Evolutionary conservation across 306 rosid genomes (phyloP), one percentile per base, ranked within the genome.

Genomic region (Malus sylvestris): DNA sequence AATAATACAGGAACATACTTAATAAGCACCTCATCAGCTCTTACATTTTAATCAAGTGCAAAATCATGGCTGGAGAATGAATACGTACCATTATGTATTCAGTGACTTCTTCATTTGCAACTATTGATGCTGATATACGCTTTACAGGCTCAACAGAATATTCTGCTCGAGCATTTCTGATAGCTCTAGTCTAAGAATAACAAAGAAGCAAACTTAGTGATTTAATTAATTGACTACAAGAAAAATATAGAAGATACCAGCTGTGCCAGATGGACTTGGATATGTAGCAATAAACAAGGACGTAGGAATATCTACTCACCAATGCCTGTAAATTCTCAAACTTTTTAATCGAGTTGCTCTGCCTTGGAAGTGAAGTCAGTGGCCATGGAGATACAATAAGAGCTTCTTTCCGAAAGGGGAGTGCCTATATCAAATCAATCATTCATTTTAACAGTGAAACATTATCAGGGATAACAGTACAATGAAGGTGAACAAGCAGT

Each of bases 111-210:
- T 86, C 85, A 81, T 87, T 91, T 67, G 98, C 98, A 81, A 91
- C 92, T 60, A 91, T 77, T 19, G 91, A 90, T 63, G 93, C 97
- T 58, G 98, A 94, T 84, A 94, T 90, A 61, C 93, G 88, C 84
- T 89, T 94, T 25, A 84, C 98, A 51, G 97, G 97, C 86, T 90
- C 98, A 86, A 94, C 98, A 71, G 96, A 90, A 84, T 94, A 91
- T 88, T 94, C 98, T 77, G 98, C 96, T 77, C 97, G 88, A 73
- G 91, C 94, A 91, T 94, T 94, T 81, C 98, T 83, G 73, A 94
- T 79, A 12, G 96, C 90, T 85, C 87, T 92, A 71, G 88, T 91
- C 98, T 94, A 82, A 57, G 46, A 73, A 76, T 27, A 42, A 81
- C 23, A 45, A 77, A 66, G 73, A 55, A 65, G 52, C 33, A 66